A percentile compares a stretch with the other conserved stretches of the same genome.
These are phyloP conservation scores for Tetrahymena elliotti DNA, from an alignment of 73 alveolate species.

Conservation along the genomic window DNA sequence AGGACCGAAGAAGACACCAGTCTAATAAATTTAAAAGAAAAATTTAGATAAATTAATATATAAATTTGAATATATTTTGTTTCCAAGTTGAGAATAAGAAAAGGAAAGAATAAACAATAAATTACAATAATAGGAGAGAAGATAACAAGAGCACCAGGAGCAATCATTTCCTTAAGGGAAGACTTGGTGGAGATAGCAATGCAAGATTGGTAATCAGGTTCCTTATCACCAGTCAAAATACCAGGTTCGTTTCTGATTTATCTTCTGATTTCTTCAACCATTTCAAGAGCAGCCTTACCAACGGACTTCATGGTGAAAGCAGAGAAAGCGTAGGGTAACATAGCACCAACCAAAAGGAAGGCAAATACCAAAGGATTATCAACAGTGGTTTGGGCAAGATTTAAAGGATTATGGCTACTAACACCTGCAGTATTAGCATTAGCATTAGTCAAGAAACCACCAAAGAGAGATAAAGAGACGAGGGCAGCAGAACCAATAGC, in stretches of 20 bases:
- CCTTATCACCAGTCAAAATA: constrained; percentile 45
- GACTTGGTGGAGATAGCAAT: constrained; percentile 77
- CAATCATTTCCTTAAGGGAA: constrained; percentile 72
- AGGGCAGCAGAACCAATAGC: constrained; percentile 97
- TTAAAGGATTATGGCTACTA: not conserved
- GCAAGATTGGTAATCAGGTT: constrained; percentile 81
- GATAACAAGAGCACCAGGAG: constrained; percentile 80
- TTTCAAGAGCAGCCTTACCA: constrained; percentile 88
- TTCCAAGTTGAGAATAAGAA: not conserved
- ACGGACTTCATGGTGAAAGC: constrained; percentile 95
- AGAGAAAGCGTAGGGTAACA: constrained; percentile 88
- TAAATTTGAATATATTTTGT: too few relatives aligned
- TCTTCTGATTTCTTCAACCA: constrained; percentile 85
- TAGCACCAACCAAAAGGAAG: constrained; percentile 83
- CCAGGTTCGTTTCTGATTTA: constrained; percentile 58
- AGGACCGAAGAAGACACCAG: constrained; percentile 82
- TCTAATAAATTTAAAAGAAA: not conserved
- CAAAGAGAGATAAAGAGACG: constrained; percentile 91
- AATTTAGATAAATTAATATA: not conserved
- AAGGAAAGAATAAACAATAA: not conserved
- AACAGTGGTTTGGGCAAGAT: not conserved
- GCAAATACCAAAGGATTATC: constrained; percentile 52
- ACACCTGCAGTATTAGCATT: not conserved
- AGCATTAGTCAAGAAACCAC: constrained; percentile 60
- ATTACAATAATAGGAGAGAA: constrained; percentile 66